These are phyloP conservation scores for Dothistroma septosporum DNA, from an alignment of 2,329 filamentous ascomycete species.

Conservation along the genomic window DNA sequence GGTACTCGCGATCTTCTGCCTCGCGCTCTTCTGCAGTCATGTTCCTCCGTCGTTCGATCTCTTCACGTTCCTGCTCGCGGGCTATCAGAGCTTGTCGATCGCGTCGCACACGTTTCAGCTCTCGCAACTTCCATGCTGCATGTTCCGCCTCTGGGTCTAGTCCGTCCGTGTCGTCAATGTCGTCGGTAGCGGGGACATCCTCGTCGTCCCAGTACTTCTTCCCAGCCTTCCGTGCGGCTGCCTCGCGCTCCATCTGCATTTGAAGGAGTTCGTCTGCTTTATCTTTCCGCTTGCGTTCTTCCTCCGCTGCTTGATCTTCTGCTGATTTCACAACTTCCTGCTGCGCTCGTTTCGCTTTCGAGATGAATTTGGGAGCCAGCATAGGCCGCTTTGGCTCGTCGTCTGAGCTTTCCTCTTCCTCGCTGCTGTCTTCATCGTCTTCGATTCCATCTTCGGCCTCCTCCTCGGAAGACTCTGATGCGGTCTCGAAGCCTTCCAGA, in stretches of 20 bases:
- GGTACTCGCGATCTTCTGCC: constrained; percentile 74
- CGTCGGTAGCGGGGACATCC: constrained; percentile 57
- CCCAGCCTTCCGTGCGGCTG: constrained; percentile 67
- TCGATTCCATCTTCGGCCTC: constrained; percentile 35
- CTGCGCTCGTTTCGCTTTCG: constrained; percentile 56
- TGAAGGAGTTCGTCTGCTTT: constrained; percentile 77
- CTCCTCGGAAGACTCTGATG: constrained; percentile 42
- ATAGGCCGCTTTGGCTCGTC: constrained; percentile 57
- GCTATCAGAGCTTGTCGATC: constrained; percentile 73
- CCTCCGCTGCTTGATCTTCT: constrained; percentile 45
- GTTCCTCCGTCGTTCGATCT: constrained; percentile 82
- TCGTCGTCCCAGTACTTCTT: constrained; percentile 88
- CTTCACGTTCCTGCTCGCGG: constrained; percentile 78
- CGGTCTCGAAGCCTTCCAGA: constrained; percentile 58
- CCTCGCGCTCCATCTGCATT: constrained; percentile 79
- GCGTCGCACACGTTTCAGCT: constrained; percentile 82
- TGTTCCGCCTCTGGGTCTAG: constrained; percentile 82
- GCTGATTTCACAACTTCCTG: constrained; percentile 34
- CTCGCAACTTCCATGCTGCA: constrained; percentile 89
- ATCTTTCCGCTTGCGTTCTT: constrained; percentile 59
- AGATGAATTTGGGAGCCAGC: constrained; percentile 63
- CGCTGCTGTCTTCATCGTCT: constrained; percentile 43
- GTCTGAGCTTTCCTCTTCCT: constrained; percentile 56
- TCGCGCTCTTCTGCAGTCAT: constrained; percentile 81
- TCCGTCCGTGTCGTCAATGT: constrained; percentile 85